Conservation (phyloP, 2,329 filamentous ascomycete species). For the Colletotrichum eremochloae region DNA sequence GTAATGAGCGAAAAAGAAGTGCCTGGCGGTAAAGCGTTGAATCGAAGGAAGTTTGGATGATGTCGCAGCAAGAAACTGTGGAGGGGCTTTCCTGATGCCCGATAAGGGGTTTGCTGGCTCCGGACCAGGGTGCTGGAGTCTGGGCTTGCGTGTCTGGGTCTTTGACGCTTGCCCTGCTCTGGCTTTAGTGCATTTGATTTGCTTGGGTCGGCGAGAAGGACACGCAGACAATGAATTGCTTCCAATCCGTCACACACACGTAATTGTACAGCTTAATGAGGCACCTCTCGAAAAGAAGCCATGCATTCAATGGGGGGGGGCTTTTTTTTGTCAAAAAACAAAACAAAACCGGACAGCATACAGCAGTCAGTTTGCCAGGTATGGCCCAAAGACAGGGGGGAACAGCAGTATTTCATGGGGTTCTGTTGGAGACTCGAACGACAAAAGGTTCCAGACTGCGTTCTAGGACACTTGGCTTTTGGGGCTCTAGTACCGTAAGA, state of each 20-base stretch:
- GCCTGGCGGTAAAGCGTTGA: slow-evolving; percentile 1
- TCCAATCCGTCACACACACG: not conserved
- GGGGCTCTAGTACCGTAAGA: slow-evolving; percentile 5
- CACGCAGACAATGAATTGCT: slow-evolving; percentile 5
- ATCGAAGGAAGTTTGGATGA: slow-evolving; percentile 16
- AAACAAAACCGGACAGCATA: not conserved
- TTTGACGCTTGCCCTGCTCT: slow-evolving; percentile 20
- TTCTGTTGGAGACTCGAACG: slow-evolving; percentile 30
- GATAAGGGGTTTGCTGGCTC: slow-evolving; percentile 38
- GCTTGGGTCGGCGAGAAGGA: not conserved
- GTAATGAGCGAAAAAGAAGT: slow-evolving; percentile 6
- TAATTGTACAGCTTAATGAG: not conserved
- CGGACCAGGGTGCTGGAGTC: slow-evolving; percentile 28
- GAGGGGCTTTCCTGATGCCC: slow-evolving; percentile 36
- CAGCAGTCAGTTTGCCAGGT: not conserved
- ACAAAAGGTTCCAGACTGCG: slow-evolving; percentile 28
- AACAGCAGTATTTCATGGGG: slow-evolving; percentile 21
- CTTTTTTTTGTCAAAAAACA: not conserved
- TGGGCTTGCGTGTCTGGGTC: slow-evolving; percentile 22
- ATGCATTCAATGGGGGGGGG: not conserved
- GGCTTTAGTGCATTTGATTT: slow-evolving; percentile 20
- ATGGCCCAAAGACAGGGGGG: slow-evolving; percentile 20
- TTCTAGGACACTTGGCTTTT: slow-evolving; percentile 38
- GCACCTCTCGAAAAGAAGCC: not conserved
- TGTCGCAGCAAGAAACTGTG: slow-evolving; percentile 39